phyloP scores from a whole-genome alignment of 208 protist species.

The Crithidia bombi region DNA sequence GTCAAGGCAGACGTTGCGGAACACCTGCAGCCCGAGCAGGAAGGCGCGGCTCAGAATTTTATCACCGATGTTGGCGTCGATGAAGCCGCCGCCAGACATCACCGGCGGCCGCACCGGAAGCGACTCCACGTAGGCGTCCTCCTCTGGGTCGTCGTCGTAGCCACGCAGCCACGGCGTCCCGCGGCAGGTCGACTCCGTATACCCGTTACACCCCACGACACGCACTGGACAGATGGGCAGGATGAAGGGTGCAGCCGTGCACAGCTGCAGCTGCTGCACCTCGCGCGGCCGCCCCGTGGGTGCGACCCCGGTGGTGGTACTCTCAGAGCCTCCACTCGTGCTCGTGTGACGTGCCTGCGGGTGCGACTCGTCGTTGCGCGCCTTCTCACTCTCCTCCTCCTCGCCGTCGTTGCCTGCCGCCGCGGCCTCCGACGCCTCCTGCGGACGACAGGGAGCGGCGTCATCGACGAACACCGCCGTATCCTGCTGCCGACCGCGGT shows the following conservation, averaged over 20 bases:
- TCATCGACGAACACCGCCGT: conserved; percentile 6
- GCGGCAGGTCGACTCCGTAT: conserved; percentile 45
- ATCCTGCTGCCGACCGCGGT: conserved; percentile 9
- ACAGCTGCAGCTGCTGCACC: conserved; percentile 33
- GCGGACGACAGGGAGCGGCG: not conserved
- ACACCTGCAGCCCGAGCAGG: conserved; percentile 46
- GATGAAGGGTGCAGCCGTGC: conserved; percentile 39
- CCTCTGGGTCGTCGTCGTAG: conserved; percentile 47
- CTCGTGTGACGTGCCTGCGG: not conserved
- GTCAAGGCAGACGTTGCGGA: conserved; percentile 43
- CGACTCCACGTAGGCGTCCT: conserved; percentile 59
- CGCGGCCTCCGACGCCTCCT: not conserved
- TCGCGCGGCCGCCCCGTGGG: conserved; percentile 20
- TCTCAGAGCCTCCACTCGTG: conserved; percentile 11
- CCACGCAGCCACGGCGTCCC: conserved; percentile 65
- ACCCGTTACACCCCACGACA: conserved; percentile 52
- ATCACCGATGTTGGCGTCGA: conserved; percentile 48
- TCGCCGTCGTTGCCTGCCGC: conserved; percentile 1
- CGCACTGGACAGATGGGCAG: conserved; percentile 53
- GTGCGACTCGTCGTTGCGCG: not conserved
- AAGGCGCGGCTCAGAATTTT: conserved; percentile 53
- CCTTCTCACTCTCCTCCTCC: conserved; percentile 1
- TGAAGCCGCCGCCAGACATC: conserved; percentile 42
- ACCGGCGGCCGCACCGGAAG: conserved; percentile 52
- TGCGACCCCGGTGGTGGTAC: conserved; percentile 1